These are phyloP conservation scores for Canavalia ensiformis DNA, from an alignment of 306 rosid genomes.

Conservation along the genomic window DNA sequence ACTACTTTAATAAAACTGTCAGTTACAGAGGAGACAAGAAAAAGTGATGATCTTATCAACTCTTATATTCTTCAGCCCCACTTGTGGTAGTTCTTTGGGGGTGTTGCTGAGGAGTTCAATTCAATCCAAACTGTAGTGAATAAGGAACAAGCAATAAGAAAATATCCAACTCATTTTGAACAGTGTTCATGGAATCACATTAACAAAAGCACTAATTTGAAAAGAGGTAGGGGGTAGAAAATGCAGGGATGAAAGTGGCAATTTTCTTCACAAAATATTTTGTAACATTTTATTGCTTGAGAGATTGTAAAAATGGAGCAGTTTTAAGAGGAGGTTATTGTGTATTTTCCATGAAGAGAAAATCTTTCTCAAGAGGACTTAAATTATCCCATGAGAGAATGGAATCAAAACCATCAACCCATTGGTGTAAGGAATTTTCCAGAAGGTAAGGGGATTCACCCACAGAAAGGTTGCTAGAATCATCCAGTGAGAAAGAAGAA, in stretches of 20 bases:
- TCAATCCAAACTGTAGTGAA: constrained; percentile 27
- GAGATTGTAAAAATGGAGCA: constrained; percentile 9
- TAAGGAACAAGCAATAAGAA: not conserved
- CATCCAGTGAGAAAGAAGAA: constrained; percentile 60
- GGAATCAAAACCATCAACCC: constrained; percentile 61
- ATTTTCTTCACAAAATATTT: too few species aligned
- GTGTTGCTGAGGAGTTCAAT: not conserved
- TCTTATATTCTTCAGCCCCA: constrained; percentile 7
- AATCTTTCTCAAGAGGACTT: constrained; percentile 56
- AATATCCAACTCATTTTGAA: constrained; percentile 32
- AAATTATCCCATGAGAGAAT: constrained; percentile 59
- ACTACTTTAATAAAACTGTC: constrained; percentile 24
- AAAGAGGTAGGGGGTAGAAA: not conserved
- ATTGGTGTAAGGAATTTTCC: constrained; percentile 47
- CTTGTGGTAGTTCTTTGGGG: not conserved
- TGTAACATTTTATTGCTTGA: not conserved
- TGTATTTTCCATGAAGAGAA: constrained; percentile 49
- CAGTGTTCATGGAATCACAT: constrained; percentile 3
- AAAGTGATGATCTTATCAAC: constrained; percentile 28
- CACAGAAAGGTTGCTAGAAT: constrained; percentile 52
- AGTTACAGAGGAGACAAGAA: constrained; percentile 41
- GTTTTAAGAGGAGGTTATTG: constrained; percentile 13
- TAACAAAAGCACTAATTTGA: not conserved
- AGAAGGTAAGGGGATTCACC: constrained; percentile 48
- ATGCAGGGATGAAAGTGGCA: constrained; percentile 13